Percentiles rank a stretch among this genome's conserved stretches.
Conservation (phyloP, 225 moss, liverwort and hornwort species). For the Takakia lepidozioides region DNA sequence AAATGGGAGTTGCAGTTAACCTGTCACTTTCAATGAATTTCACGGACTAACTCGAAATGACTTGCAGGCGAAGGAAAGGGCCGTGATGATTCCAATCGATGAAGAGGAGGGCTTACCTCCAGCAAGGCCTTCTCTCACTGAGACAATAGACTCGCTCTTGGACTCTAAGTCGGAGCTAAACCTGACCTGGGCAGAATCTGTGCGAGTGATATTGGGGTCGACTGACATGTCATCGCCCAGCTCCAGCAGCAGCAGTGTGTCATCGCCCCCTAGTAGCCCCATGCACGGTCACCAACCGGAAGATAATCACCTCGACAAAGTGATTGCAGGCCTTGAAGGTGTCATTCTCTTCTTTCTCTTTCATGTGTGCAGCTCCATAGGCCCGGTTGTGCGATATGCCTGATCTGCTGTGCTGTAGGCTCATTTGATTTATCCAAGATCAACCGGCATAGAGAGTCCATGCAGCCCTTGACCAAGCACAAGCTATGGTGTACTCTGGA, state of each 20-base stretch:
- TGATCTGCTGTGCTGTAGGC: no score
- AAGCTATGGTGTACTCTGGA: no score
- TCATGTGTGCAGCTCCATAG: neutral
- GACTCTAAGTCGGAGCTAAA: conserved; percentile 9
- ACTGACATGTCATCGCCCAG: conserved; percentile 2
- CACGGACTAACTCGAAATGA: no score
- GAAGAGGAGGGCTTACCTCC: conserved; percentile 5
- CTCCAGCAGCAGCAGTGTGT: conserved; percentile 2
- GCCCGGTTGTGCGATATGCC: no score
- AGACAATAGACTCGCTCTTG: conserved; percentile 7
- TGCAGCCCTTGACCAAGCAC: no score
- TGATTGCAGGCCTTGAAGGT: conserved; percentile 14
- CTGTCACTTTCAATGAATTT: no score
- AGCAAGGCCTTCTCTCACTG: conserved; percentile 2
- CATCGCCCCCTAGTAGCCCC: no score
- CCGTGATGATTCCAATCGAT: neutral
- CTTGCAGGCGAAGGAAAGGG: neutral
- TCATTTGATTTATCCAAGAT: no score
- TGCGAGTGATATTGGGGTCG: conserved; percentile 8
- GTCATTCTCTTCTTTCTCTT: neutral
- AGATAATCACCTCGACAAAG: conserved; percentile 11
- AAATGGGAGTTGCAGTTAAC: no score
- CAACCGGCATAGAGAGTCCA: no score
- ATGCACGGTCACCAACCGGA: no score
- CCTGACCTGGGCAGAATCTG: conserved; percentile 11